phyloP scores from a whole-genome alignment of 495 filamentous ascomycete species.

The Podospora pseudoanserina region DNA sequence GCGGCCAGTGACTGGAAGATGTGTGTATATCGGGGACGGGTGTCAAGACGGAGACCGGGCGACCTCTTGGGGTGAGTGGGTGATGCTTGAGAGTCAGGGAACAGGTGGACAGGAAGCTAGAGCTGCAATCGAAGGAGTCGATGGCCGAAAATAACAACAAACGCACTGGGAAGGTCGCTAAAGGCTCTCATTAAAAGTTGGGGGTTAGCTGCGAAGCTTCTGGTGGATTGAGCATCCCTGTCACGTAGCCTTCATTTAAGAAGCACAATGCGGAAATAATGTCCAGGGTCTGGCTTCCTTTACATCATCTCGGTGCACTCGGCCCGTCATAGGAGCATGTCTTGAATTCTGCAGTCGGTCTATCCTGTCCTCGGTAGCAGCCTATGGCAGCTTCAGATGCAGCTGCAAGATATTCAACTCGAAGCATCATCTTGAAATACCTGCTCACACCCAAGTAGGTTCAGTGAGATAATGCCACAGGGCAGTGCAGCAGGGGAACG shows the following conservation, averaged over 20 bases:
- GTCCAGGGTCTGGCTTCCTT: constrained; percentile 7
- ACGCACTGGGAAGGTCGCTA: constrained; percentile 9
- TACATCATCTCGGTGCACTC: constrained; percentile 1
- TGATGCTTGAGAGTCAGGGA: not conserved
- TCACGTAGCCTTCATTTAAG: constrained; percentile 13
- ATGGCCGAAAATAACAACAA: constrained; percentile 11
- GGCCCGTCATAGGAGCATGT: not conserved
- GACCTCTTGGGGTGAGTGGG: constrained; percentile 11
- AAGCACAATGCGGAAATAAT: constrained; percentile 2
- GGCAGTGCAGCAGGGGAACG: not conserved
- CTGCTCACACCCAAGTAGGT: too few species aligned
- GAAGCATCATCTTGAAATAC: not conserved
- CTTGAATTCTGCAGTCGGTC: not conserved
- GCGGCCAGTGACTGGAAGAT: constrained; percentile 12
- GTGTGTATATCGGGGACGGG: constrained; percentile 1
- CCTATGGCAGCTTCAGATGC: not conserved
- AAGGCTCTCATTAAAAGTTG: constrained; percentile 15
- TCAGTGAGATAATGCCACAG: too few species aligned
- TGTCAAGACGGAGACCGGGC: constrained; percentile 8
- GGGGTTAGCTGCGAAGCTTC: constrained; percentile 7
- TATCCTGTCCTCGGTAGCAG: not conserved
- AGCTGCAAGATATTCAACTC: not conserved
- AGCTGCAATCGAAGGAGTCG: constrained; percentile 3
- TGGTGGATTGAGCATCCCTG: constrained; percentile 12
- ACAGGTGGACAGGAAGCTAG: not conserved